These are phyloP conservation scores for Knufia petricola DNA, from an alignment of 2,329 filamentous ascomycete species.

Conservation along the genomic window DNA sequence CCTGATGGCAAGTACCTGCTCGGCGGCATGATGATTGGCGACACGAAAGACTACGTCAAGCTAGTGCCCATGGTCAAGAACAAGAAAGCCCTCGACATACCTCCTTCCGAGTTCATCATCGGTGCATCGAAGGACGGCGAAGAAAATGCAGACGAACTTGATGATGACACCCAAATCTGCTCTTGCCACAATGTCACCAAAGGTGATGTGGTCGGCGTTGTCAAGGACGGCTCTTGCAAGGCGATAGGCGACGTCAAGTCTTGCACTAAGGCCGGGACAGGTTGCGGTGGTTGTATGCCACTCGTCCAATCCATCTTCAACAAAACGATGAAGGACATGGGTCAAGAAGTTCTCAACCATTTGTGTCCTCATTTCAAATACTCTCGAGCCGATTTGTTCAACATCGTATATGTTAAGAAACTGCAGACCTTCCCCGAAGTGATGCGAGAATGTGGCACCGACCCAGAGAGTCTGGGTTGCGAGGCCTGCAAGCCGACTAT, in stretches of 20 bases:
- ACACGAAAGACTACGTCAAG: conserved; percentile 83
- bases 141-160: conserved; percentile 64
- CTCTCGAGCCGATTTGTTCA: conserved; percentile 79
- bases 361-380: conserved; percentile 76
- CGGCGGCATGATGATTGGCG: conserved; percentile 96
- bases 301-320: conserved; percentile 85
- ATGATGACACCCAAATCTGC: conserved; percentile 80
- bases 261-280: conserved; percentile 85
- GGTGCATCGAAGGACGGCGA: conserved; percentile 66
- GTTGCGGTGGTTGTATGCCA: conserved; percentile 83
- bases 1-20: conserved; percentile 80
- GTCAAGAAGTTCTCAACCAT: conserved; percentile 77
- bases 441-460: conserved; percentile 68
- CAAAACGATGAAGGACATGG: conserved; percentile 74
- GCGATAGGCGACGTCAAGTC: conserved; percentile 74
- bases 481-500: conserved; percentile 79
- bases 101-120: conserved; percentile 74
- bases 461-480: conserved; percentile 64
- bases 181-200: conserved; percentile 91
- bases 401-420: conserved; percentile 74
- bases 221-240: conserved; percentile 73
- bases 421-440: conserved; percentile 63
- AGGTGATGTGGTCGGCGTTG: conserved; percentile 60
- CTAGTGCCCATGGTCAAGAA: conserved; percentile 78
- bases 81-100: conserved; percentile 66